These are phyloP conservation scores for Podospora pseudopauciseta DNA, from an alignment of 495 filamentous ascomycete species.

Conservation along the genomic window DNA sequence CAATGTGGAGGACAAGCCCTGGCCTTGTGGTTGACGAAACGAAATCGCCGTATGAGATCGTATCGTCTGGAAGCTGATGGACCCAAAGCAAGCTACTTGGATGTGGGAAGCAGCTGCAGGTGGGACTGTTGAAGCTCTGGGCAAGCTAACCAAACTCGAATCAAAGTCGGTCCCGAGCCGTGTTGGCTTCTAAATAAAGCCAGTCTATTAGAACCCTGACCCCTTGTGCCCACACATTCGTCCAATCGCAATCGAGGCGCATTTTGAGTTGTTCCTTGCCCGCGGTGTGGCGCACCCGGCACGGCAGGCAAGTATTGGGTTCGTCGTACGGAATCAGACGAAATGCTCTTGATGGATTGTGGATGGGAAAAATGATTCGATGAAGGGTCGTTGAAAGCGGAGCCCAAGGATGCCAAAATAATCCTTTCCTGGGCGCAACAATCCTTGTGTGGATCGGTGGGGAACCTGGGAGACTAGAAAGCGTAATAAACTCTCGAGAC, in stretches of 20 bases:
- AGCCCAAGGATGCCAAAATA: not conserved
- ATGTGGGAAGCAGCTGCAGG: not conserved
- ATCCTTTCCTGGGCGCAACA: not conserved
- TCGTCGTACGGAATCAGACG: not conserved
- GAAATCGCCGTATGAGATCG: not conserved
- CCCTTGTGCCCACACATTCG: not conserved
- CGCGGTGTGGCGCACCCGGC: too few species aligned
- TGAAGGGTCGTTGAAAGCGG: not conserved
- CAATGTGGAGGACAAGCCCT: too few species aligned
- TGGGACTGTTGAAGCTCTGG: not conserved
- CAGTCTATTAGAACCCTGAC: constrained; percentile 5
- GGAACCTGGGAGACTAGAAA: not conserved
- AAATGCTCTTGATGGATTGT: too few species aligned
- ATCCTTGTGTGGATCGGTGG: not conserved
- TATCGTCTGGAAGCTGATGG: not conserved
- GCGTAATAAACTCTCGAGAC: too few species aligned
- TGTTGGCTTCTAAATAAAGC: constrained; percentile 13
- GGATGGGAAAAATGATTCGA: not conserved
- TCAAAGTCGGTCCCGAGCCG: constrained; percentile 14
- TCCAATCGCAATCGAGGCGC: not conserved
- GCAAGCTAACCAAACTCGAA: constrained; percentile 5
- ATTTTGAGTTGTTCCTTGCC: not conserved
- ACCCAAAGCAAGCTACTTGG: not conserved
- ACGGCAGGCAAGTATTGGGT: not conserved
- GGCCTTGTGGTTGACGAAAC: not conserved